phyloP scores from a whole-genome alignment of 768 basidiomycete species.

The Macrocybe gigantea region DNA sequence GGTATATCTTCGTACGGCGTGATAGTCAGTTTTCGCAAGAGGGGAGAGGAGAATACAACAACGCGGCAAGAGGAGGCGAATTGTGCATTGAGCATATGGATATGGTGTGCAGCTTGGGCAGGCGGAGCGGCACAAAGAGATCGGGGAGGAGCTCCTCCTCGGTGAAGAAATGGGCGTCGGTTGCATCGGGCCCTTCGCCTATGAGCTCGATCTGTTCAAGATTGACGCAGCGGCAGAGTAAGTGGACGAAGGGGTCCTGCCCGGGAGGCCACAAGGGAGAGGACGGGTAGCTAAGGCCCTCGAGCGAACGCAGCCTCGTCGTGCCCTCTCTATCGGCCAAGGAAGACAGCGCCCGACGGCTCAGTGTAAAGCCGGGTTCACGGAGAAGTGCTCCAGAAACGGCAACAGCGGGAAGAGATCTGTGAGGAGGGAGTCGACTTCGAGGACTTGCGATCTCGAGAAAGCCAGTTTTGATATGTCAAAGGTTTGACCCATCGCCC shows the following conservation, averaged over 20 bases:
- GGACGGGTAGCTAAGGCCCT: constrained; percentile 48
- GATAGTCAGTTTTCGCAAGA: constrained; percentile 57
- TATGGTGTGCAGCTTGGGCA: constrained; percentile 54
- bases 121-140: constrained; percentile 38
- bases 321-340: constrained; percentile 48
- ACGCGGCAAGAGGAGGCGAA: constrained; percentile 54
- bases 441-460: constrained; percentile 34
- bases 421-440: constrained; percentile 59
- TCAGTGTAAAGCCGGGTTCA: constrained; percentile 58
- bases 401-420: constrained; percentile 63
- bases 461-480: constrained; percentile 57
- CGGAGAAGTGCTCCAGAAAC: constrained; percentile 46
- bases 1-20: constrained; percentile 72
- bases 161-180: constrained; percentile 36
- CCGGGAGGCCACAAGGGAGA: constrained; percentile 24
- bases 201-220: constrained; percentile 62
- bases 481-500: constrained; percentile 81
- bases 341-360: constrained; percentile 49
- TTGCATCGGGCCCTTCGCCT: constrained; percentile 51
- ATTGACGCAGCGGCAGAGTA: constrained; percentile 48
- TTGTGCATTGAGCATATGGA: constrained; percentile 61
- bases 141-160: constrained; percentile 18
- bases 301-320: constrained; percentile 41
- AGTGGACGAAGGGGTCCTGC: constrained; percentile 54
- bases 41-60: constrained; percentile 59